Evolutionary conservation across 106 monocot species (phyloP).

Genomic region (Dioscorea alata): DNA sequence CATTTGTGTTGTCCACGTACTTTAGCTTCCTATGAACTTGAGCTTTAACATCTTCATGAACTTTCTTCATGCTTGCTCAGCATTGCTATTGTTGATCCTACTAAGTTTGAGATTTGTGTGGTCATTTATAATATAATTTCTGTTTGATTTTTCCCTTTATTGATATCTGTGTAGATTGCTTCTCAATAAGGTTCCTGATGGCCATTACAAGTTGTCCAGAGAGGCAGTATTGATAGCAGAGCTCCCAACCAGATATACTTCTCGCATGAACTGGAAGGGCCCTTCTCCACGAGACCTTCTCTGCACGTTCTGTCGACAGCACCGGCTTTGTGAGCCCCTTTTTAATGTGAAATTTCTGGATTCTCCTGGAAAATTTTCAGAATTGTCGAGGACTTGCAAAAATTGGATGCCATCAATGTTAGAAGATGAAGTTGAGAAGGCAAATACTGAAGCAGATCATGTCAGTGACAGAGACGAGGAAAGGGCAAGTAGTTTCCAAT

Average conservation of each 20-base stretch:
- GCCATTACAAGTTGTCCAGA: conserved; percentile 70
- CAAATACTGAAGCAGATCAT: conserved; percentile 8
- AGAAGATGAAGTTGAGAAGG: conserved; percentile 6
- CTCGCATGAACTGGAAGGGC: conserved; percentile 80
- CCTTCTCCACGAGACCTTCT: conserved; percentile 67
- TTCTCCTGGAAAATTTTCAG: conserved; percentile 2
- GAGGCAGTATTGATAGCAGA: conserved; percentile 74
- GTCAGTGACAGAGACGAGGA: background rate
- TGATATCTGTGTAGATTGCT: conserved; percentile 45
- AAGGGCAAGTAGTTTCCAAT: conserved; percentile 28
- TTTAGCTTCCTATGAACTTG: no score
- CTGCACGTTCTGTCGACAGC: conserved; percentile 67
- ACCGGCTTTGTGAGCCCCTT: conserved; percentile 65
- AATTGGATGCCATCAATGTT: conserved; percentile 5
- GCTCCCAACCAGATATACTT: conserved; percentile 55
- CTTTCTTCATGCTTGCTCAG: no score
- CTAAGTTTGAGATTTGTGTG: background rate
- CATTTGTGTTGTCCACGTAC: no score
- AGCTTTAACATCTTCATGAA: no score
- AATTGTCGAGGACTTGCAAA: background rate
- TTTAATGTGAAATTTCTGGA: conserved; percentile 35
- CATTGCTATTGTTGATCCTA: no score
- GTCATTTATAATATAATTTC: background rate
- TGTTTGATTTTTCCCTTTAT: background rate
- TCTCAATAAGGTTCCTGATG: conserved; percentile 68